A percentile compares a stretch with the other conserved stretches of the same genome.
Conservation (phyloP, 1,284 basidiomycete species). For the Volvariella volvacea region DNA sequence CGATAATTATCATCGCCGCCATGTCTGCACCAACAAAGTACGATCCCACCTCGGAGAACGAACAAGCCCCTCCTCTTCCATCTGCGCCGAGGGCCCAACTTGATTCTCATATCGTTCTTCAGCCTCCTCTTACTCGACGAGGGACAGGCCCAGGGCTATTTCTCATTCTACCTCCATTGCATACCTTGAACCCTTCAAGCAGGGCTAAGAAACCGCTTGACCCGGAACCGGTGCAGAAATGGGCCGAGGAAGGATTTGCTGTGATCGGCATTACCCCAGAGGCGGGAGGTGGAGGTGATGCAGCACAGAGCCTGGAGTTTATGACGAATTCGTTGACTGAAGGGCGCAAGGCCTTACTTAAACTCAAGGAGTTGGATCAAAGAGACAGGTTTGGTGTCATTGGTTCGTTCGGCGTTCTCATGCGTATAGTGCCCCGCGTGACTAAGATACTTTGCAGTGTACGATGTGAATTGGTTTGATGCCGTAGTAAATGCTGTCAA, state of each 20-base stretch:
- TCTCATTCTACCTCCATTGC: conserved; percentile 26
- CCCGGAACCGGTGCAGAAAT: conserved; percentile 39
- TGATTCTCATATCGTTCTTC: conserved; percentile 24
- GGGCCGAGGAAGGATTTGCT: conserved; percentile 44
- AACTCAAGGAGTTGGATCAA: conserved; percentile 27
- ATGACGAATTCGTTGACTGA: too few relatives aligned
- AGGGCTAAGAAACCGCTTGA: conserved; percentile 26
- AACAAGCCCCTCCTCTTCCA: conserved; percentile 31
- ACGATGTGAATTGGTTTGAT: conserved; percentile 23
- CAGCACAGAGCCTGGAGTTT: too few relatives aligned
- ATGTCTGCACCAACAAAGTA: conserved; percentile 18
- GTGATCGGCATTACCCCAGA: conserved; percentile 29
- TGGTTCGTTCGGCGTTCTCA: conserved; percentile 17
- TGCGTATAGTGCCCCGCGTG: too few relatives aligned
- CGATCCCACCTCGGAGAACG: conserved; percentile 30
- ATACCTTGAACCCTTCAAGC: neutral
- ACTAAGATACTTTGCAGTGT: conserved; percentile 21
- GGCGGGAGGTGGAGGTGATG: conserved; percentile 6
- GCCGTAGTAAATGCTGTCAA: conserved; percentile 19
- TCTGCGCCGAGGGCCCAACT: conserved; percentile 26
- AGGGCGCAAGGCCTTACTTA: conserved; percentile 22
- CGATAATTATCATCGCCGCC: too few relatives aligned
- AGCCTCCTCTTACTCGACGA: conserved; percentile 37
- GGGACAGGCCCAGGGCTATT: conserved; percentile 39
- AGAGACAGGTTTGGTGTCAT: conserved; percentile 35